A percentile compares a stretch with the other conserved stretches of the same genome.
Evolutionary conservation across 192 early-diverging fungal species (phyloP).

Genomic region (Coemansia sp.): DNA sequence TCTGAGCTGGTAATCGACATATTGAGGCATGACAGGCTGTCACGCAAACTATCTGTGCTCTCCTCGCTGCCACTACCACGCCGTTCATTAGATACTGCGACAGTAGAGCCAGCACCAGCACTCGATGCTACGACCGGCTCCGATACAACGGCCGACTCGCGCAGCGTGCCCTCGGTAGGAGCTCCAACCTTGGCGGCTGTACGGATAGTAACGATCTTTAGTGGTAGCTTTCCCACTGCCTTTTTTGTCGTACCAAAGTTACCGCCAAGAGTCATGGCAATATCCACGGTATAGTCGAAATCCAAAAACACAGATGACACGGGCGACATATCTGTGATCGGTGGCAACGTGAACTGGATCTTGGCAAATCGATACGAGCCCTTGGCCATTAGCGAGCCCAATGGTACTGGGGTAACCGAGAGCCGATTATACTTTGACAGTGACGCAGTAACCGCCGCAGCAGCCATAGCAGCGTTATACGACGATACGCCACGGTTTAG

Average conservation of each 20-base stretch:
- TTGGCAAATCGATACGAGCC: conserved; percentile 56
- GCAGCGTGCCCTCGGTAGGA: conserved; percentile 5
- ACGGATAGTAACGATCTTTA: conserved; percentile 48
- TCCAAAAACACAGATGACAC: conserved; percentile 55
- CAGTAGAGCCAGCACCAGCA: conserved; percentile 3
- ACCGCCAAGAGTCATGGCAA: conserved; percentile 44
- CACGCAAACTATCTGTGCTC: conserved; percentile 34
- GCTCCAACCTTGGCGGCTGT: conserved; percentile 22
- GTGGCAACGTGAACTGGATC: conserved; percentile 50
- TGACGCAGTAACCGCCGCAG: neutral
- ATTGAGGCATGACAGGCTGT: conserved; percentile 48
- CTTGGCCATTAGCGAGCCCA: conserved; percentile 44
- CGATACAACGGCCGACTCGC: neutral
- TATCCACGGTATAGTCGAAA: conserved; percentile 54
- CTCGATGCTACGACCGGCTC: neutral
- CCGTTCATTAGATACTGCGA: neutral
- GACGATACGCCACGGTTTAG: conserved; percentile 28
- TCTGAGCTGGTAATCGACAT: conserved; percentile 47
- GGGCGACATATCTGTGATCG: conserved; percentile 44
- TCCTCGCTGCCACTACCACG: conserved; percentile 14
- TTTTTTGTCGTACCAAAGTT: conserved; percentile 51
- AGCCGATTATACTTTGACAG: conserved; percentile 21
- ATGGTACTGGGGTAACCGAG: conserved; percentile 34
- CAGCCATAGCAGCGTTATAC: conserved; percentile 2
- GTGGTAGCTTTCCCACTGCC: conserved; percentile 35